A percentile compares a stretch with the other conserved stretches of the same genome.
Conservation (phyloP, 129 eudicot genomes). For the sunflower (Helianthus annuus) region DNA sequence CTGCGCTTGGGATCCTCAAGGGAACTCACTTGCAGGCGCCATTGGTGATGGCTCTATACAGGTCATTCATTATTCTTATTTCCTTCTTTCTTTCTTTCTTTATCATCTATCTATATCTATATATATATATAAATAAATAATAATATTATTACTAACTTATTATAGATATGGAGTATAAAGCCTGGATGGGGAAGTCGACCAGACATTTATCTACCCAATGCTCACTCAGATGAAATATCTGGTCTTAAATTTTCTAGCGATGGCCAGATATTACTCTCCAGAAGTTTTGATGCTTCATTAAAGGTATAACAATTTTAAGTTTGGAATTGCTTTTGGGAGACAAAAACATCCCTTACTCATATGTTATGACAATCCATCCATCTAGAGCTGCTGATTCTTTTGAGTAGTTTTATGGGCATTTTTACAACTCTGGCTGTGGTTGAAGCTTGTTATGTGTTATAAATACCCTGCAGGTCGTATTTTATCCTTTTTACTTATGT, state of each 20-base stretch:
- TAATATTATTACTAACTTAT: background rate
- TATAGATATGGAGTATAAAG: slow-evolving; percentile 83
- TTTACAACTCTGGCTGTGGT: background rate
- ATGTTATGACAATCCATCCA: background rate
- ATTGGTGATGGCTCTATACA: slow-evolving; percentile 98
- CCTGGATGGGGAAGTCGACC: slow-evolving; percentile 99
- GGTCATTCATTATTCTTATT: slow-evolving; percentile 44
- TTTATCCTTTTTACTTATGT: slow-evolving; percentile 6
- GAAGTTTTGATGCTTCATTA: slow-evolving; percentile 86
- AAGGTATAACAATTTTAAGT: slow-evolving; percentile 59
- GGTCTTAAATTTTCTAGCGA: slow-evolving; percentile 88
- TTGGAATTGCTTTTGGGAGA: background rate
- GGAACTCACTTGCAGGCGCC: slow-evolving; percentile 91
- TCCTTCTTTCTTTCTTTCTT: background rate
- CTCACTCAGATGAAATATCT: slow-evolving; percentile 89
- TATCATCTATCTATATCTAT: background rate
- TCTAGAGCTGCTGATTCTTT: too few relatives aligned
- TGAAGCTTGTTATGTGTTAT: too few relatives aligned
- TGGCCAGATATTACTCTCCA: slow-evolving; percentile 76
- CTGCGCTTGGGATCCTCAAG: slow-evolving; percentile 95
- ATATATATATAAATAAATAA: too few relatives aligned
- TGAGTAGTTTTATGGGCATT: background rate
- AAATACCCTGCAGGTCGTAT: background rate
- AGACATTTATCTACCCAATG: slow-evolving; percentile 58
- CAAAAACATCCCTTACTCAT: background rate